Base-by-base conservation (phyloP, 129 eudicot genomes). In the Gnaphalium uliginosum region DNA sequence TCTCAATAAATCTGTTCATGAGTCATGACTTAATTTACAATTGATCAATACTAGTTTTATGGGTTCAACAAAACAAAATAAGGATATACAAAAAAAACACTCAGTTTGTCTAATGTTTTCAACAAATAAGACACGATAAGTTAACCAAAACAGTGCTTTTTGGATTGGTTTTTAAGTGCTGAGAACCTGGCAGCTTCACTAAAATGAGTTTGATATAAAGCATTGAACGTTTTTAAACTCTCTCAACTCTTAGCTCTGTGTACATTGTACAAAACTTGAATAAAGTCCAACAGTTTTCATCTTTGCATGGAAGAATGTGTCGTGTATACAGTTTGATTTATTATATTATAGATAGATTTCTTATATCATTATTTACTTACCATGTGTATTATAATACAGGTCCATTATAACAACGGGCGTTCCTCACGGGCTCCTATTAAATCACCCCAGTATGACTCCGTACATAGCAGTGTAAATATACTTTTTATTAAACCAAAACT, bases 381-480 rank as follows among this genome's bases (percentile, higher is more conserved):
- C 13, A 3, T 61, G 35, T 71, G 17, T 10, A 33, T 50, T 50
- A 11, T 72, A 63, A 62, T 67, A 63, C 73, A 81, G 85, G 85
- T 76, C 63, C 78, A 81, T 10, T 70, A 39, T 54, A 76, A 66
- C 76, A 76, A 76, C 23, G 69, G 29, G 46, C 69, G 78, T 9
- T 13, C 65, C 33, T 61, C 81, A 76, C 54, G 66, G 53, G 66
- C 72, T 71, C 59, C 81, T 69, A 17, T 26, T 48, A 75, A 59
- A 75, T 54, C 71, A 68, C 74, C 85, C 43, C 21, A 56, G 85
- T 76, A 81, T 76, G 85, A 46, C 53, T 14, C 5, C 3, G 53
- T 46, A 46, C 53, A 46, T 46, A 46, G 17, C 53, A 0, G 18
- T 14, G 39, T 62, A 50, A 4, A 26, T 62, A 51, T 24, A 18